These are phyloP conservation scores for Haplosporangium sp. DNA, from an alignment of 371 early-diverging fungal species.

Conservation along the genomic window DNA sequence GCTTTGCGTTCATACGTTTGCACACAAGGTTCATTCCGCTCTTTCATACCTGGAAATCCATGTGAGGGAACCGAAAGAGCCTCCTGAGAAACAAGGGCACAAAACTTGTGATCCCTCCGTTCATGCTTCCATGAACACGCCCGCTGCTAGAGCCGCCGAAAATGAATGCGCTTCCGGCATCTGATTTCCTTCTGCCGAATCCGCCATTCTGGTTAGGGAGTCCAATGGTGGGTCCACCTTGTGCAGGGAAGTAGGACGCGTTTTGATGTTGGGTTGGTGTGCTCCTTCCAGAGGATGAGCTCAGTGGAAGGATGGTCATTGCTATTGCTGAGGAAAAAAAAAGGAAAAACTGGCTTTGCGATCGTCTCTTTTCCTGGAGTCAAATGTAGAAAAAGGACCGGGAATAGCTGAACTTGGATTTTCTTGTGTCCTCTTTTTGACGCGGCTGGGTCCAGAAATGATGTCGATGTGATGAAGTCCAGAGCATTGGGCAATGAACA, in stretches of 20 bases:
- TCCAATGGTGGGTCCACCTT: slow-evolving; percentile 43
- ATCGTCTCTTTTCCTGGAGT: not conserved
- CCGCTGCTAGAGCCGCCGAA: slow-evolving; percentile 22
- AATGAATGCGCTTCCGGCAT: slow-evolving; percentile 18
- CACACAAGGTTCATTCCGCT: not conserved
- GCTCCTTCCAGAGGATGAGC: slow-evolving; percentile 43
- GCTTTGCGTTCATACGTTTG: no score
- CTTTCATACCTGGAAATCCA: slow-evolving; percentile 81
- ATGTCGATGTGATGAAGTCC: no score
- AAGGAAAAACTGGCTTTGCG: not conserved
- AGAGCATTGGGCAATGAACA: no score
- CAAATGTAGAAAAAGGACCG: not conserved
- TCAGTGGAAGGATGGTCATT: slow-evolving; percentile 50
- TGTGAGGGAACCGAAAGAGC: slow-evolving; percentile 80
- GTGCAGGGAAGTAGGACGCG: slow-evolving; percentile 31
- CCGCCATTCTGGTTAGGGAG: slow-evolving; percentile 19
- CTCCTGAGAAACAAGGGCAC: slow-evolving; percentile 66
- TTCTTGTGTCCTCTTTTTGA: not conserved
- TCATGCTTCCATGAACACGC: slow-evolving; percentile 15
- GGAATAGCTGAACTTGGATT: not conserved
- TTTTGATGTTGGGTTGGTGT: slow-evolving; percentile 23
- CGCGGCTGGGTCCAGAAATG: no score
- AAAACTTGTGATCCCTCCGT: slow-evolving; percentile 28
- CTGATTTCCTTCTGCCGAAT: slow-evolving; percentile 32
- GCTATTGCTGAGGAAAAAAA: not conserved